A percentile compares a stretch with the other conserved stretches of the same genome.
Conservation (phyloP, 2,329 filamentous ascomycete genomes). For the Exophiala xenobiotica region DNA sequence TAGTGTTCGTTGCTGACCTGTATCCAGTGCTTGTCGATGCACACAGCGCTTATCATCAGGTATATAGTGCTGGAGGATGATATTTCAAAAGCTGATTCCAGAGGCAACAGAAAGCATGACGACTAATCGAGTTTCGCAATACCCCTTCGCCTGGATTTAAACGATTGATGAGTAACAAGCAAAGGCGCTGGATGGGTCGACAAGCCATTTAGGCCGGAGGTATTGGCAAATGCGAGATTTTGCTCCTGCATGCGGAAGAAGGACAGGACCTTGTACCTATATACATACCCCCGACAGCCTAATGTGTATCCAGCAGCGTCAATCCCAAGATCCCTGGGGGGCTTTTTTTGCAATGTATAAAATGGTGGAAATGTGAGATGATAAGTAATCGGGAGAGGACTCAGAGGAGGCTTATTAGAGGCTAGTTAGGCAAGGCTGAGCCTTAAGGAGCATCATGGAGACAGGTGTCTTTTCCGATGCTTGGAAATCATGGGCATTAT, state of each 20-base stretch:
- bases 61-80: conserved; percentile 24
- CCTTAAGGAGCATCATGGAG: conserved; percentile 6
- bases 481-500: conserved; percentile 22
- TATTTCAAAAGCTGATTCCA: conserved; percentile 10
- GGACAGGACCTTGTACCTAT: not conserved
- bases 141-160: conserved; percentile 2
- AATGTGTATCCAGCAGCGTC: not conserved
- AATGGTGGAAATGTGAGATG: not conserved
- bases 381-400: conserved; percentile 1
- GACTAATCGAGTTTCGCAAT: conserved; percentile 13
- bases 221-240: not conserved
- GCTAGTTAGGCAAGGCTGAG: conserved; percentile 12
- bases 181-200: conserved; percentile 14
- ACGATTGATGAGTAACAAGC: conserved; percentile 15
- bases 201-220: conserved; percentile 7
- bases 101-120: conserved; percentile 7
- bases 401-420: not conserved
- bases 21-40: conserved; percentile 43
- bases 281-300: not conserved
- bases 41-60: conserved; percentile 37
- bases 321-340: not conserved
- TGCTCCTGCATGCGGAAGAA: not conserved
- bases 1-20: not conserved
- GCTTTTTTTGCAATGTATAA: not conserved
- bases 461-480: conserved; percentile 17